Evolutionary conservation across 2,329 filamentous ascomycete genomes (phyloP).

Genomic region (Fonsecaea pugnacius): DNA sequence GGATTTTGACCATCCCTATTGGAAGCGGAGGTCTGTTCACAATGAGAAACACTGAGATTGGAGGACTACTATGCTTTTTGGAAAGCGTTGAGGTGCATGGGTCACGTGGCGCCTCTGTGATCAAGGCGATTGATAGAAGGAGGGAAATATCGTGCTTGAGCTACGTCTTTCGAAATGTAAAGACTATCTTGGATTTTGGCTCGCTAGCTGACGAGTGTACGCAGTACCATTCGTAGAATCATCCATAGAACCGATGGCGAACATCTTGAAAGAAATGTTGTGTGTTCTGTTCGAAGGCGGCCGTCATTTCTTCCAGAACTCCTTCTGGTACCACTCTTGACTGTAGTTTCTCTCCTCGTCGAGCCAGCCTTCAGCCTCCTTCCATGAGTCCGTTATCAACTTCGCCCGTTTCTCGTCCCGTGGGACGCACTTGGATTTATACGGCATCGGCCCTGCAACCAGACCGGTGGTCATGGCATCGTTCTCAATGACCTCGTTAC

Average conservation of each 20-base stretch:
- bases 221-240: background rate
- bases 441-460: slow-evolving; percentile 5
- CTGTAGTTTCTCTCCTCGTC: slow-evolving; percentile 17
- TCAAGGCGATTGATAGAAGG: background rate
- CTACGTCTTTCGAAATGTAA: background rate
- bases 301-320: slow-evolving; percentile 13
- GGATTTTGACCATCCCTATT: background rate
- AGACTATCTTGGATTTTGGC: background rate
- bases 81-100: background rate
- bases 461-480: slow-evolving; percentile 3
- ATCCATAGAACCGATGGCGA: background rate
- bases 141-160: background rate
- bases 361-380: slow-evolving; percentile 10
- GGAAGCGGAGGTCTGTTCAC: slow-evolving; percentile 3
- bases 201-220: background rate
- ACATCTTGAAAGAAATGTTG: slow-evolving; percentile 6
- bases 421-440: slow-evolving; percentile 7
- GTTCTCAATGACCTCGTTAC: slow-evolving; percentile 1
- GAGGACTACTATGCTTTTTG: background rate
- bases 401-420: background rate
- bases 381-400: background rate
- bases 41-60: background rate
- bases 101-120: background rate
- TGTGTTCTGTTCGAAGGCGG: slow-evolving; percentile 6
- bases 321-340: slow-evolving; percentile 17